Evolutionary conservation across 78 protist genomes (phyloP).

Genomic region (Creolimax fragrantissima): DNA sequence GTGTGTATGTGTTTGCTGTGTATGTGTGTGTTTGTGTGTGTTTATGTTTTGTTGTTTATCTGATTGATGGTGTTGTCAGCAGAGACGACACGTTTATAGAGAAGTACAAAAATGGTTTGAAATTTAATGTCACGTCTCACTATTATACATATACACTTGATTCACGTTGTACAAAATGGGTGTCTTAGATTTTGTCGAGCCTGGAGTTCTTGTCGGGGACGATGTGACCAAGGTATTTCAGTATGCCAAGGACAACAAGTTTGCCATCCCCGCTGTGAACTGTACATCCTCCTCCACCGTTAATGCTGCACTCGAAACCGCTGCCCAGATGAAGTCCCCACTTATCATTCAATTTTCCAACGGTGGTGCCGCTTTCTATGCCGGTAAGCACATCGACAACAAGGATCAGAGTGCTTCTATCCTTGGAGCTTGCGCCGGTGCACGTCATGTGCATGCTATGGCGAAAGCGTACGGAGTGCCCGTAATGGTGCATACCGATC

Average conservation of each 20-base stretch:
- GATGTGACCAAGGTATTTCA: conserved; percentile 14
- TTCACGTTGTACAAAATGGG: no score
- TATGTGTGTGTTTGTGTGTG: no score
- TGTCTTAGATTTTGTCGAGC: neutral
- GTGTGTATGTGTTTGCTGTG: no score
- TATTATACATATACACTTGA: no score
- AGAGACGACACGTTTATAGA: no score
- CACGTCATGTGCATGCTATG: conserved; percentile 52
- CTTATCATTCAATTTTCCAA: conserved; percentile 51
- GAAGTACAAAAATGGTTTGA: no score
- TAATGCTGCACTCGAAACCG: conserved; percentile 52
- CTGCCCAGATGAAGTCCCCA: conserved; percentile 34
- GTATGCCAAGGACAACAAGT: conserved; percentile 18
- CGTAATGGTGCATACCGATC: conserved; percentile 62
- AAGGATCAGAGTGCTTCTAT: conserved; percentile 45
- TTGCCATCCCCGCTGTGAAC: conserved; percentile 65
- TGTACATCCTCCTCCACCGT: conserved; percentile 35
- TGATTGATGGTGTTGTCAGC: no score
- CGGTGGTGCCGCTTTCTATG: conserved; percentile 59
- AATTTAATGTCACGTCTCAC: no score
- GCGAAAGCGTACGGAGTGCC: conserved; percentile 63
- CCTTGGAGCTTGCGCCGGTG: conserved; percentile 45
- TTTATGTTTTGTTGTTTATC: no score
- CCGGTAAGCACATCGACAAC: conserved; percentile 47
- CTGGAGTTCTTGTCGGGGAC: conserved; percentile 22